Conservation (phyloP, 108 stramenopile species). For the Nannochloropsis gaditana region DNA sequence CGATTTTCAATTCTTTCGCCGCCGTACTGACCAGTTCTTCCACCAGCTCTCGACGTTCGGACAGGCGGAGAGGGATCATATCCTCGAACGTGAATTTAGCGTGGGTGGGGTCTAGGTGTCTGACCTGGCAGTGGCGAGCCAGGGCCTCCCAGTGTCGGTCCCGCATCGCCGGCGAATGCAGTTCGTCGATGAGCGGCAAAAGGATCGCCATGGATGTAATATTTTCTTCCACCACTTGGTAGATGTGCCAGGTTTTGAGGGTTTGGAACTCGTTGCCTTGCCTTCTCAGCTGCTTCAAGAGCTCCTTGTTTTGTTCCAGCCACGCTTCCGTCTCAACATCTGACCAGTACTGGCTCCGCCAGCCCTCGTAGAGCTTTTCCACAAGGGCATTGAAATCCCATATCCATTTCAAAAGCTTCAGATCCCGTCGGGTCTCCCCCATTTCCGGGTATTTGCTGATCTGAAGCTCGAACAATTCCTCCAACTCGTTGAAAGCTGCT, state of each 20-base stretch:
- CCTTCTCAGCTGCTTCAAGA: slow-evolving; percentile 68
- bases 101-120: slow-evolving; percentile 62
- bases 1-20: slow-evolving; percentile 77
- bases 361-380: slow-evolving; percentile 56
- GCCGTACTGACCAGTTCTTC: slow-evolving; percentile 79
- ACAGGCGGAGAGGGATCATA: slow-evolving; percentile 69
- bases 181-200: slow-evolving; percentile 69
- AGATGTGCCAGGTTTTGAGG: slow-evolving; percentile 73
- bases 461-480: slow-evolving; percentile 78
- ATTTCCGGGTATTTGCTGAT: slow-evolving; percentile 67
- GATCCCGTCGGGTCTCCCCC: slow-evolving; percentile 65
- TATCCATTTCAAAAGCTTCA: slow-evolving; percentile 61
- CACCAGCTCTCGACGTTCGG: slow-evolving; percentile 66
- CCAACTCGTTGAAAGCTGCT: slow-evolving; percentile 64
- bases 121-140: slow-evolving; percentile 70
- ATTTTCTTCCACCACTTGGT: slow-evolving; percentile 68
- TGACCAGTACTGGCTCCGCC: slow-evolving; percentile 62
- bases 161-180: slow-evolving; percentile 69
- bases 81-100: slow-evolving; percentile 56
- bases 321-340: slow-evolving; percentile 67
- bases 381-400: slow-evolving; percentile 75
- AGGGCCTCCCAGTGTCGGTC: slow-evolving; percentile 71
- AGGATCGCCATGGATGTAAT: slow-evolving; percentile 72
- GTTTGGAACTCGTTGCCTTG: slow-evolving; percentile 60
- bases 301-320: slow-evolving; percentile 65